A percentile compares a stretch with the other conserved stretches of the same genome.
Conservation (phyloP, 176 grass and related monocot species). For the Oryza meridionalis region DNA sequence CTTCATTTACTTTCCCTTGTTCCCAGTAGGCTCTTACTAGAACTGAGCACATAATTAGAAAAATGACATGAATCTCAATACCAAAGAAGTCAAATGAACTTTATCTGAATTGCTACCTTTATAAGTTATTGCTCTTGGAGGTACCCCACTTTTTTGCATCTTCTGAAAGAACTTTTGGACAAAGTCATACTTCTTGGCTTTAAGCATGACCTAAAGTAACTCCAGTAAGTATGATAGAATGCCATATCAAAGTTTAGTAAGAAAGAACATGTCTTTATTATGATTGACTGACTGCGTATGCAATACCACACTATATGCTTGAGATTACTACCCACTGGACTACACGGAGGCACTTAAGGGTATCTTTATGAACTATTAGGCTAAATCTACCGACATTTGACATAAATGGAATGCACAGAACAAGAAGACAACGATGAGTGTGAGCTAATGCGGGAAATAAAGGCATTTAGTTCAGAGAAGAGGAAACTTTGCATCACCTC, state of each 20-base stretch:
- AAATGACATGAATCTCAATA: constrained; percentile 6
- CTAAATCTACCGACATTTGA: constrained; percentile 19
- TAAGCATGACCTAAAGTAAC: constrained; percentile 87
- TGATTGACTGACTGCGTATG: background rate
- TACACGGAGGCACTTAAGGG: background rate
- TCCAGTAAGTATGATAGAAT: constrained; percentile 48
- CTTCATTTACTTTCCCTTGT: constrained; percentile 82
- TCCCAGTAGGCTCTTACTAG: constrained; percentile 87
- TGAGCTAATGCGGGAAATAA: constrained; percentile 14
- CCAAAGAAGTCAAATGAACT: background rate
- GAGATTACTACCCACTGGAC: background rate
- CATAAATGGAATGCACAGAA: constrained; percentile 18
- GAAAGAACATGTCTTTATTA: background rate
- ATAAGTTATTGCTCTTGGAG: constrained; percentile 81
- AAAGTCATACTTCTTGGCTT: constrained; percentile 82
- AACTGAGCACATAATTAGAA: constrained; percentile 50
- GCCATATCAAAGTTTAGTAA: constrained; percentile 27
- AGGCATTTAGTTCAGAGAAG: background rate
- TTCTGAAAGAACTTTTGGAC: constrained; percentile 87
- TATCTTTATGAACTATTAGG: background rate
- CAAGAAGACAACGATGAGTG: background rate
- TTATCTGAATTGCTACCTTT: constrained; percentile 58
- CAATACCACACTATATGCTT: constrained; percentile 21
- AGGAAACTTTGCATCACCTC: background rate
- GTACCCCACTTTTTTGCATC: constrained; percentile 82